Base-by-base conservation (phyloP, 2,329 filamentous ascomycete genomes). In the Arthrobotrys iridis region DNA sequence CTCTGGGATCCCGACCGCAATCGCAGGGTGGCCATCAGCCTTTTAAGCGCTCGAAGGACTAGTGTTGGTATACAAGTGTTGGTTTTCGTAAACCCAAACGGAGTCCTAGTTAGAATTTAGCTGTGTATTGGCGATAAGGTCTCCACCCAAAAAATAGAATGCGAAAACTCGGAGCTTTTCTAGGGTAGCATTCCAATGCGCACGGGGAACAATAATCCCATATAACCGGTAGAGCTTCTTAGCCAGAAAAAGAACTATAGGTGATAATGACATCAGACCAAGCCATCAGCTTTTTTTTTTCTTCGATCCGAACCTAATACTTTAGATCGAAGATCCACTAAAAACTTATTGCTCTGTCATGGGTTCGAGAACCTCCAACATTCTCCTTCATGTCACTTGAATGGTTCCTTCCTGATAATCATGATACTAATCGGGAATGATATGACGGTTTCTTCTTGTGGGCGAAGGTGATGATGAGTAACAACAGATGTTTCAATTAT, bases 361-460 rank as follows among this genome's bases (percentile, higher is more conserved):
- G 50, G 30, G 50, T 59, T 41, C 13, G 24, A 30, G 24, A 52
- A 40, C 13, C 28, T 59, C 55, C 35, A 43, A 50, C 24, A 52
- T 68, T 52, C 48, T 48, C n/a, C 15, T 50, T 7, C 11, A 48
- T 52, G 64, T 68, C 57, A 70, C 65, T 58, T 70, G 65, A 33
- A 55, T 11, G 11, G 33, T 28, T 24, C 30, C n/a, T 22, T 4
- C 30, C 65, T 35, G 55, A 55, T 52, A 62, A 55, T 62, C 65
- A 70, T 62, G 55, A 45, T 46, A 70, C 65, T 62, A 70, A 70
- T 62, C 35, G 55, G 65, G 65, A 70, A 62, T 45, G 55, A 70
- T 48, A 37, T 70, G 45, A 55, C 55, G 22, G 35, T 70, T 70
- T 70, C 30, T 55, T 26, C 10, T 33, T 5, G 10, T 5, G 28